Conservation (phyloP, 805 yeast species). For the Teunomyces atbi region DNA sequence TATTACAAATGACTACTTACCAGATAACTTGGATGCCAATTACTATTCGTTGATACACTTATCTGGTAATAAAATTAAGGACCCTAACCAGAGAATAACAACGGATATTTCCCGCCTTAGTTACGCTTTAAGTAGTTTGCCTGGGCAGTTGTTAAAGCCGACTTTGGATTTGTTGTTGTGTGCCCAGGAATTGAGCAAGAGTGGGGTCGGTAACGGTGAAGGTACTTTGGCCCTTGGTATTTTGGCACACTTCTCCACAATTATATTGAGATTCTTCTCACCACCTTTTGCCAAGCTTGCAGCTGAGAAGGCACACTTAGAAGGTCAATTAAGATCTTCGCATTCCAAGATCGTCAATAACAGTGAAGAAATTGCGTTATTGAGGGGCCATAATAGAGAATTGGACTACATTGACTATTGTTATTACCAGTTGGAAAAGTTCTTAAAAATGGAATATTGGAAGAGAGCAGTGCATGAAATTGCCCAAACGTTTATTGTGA, state of each 20-base stretch:
- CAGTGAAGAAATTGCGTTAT: slow-evolving; percentile 83
- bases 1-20: slow-evolving; percentile 69
- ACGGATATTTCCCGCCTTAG: slow-evolving; percentile 77
- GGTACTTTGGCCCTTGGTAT: slow-evolving; percentile 77
- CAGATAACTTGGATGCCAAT: slow-evolving; percentile 65
- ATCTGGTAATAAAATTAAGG: slow-evolving; percentile 50
- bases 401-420: slow-evolving; percentile 72
- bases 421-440: slow-evolving; percentile 77
- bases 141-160: slow-evolving; percentile 84
- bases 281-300: slow-evolving; percentile 88
- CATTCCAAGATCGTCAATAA: slow-evolving; percentile 79
- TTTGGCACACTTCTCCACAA: slow-evolving; percentile 77
- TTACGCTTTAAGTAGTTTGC: slow-evolving; percentile 65
- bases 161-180: slow-evolving; percentile 74
- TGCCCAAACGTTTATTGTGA: slow-evolving; percentile 83
- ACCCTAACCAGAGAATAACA: slow-evolving; percentile 82
- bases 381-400: slow-evolving; percentile 80
- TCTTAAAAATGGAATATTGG: slow-evolving; percentile 71
- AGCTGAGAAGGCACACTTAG: slow-evolving; percentile 71
- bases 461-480: slow-evolving; percentile 78
- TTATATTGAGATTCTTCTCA: slow-evolving; percentile 68
- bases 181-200: slow-evolving; percentile 69
- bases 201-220: slow-evolving; percentile 70
- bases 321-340: slow-evolving; percentile 77
- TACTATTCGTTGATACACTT: slow-evolving; percentile 70